phyloP scores from a whole-genome alignment of 1,284 basidiomycete genomes.

The Crepidotus sp. region DNA sequence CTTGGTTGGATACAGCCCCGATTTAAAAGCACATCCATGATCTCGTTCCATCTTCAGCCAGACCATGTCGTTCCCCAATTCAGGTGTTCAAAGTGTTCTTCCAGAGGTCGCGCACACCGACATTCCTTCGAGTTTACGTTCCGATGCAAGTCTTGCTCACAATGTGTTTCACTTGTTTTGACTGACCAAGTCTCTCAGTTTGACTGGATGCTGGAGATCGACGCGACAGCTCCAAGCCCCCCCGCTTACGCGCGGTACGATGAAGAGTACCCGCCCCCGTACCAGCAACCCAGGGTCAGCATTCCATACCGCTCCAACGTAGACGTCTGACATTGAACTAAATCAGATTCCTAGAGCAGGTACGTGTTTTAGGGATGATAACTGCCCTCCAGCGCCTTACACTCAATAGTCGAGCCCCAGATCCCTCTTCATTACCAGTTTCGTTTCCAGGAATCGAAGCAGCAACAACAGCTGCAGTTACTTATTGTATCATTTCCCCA shows the following conservation, averaged over 20 bases:
- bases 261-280: slow-evolving; percentile 2
- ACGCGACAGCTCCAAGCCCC: neutral
- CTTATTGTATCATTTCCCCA: neutral
- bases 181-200: neutral
- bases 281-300: slow-evolving; percentile 1
- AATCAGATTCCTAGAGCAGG: slow-evolving; percentile 1
- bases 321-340: neutral
- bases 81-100: neutral
- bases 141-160: neutral
- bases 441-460: slow-evolving; percentile 1
- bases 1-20: slow-evolving; percentile 1
- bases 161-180: neutral
- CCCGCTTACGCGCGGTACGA: slow-evolving; percentile 1
- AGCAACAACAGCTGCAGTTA: slow-evolving; percentile 7
- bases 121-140: neutral
- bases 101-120: neutral
- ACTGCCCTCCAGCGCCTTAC: neutral
- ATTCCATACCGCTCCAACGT: neutral
- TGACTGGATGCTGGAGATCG: neutral
- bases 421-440: neutral
- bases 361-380: neutral
- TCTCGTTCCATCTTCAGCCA: neutral
- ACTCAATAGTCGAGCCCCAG: neutral
- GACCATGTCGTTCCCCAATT: slow-evolving; percentile 3
- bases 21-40: slow-evolving; percentile 2